Base-by-base conservation (phyloP, 176 grass and related monocot genomes). In the Leersia perrieri region DNA sequence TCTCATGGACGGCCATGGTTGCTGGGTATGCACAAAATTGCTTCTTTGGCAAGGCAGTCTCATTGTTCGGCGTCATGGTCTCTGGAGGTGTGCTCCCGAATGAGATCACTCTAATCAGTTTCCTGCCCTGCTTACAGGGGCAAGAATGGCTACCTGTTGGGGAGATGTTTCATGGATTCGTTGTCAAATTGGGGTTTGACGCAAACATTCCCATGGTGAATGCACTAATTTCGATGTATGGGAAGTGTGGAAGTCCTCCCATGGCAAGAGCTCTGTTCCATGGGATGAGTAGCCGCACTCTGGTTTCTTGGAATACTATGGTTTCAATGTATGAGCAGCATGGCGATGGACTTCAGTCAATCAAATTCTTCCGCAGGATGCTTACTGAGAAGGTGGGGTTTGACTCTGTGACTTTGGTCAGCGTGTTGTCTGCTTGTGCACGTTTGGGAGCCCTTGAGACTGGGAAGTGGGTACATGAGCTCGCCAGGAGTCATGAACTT, bases 221-320 rank as follows among this genome's bases (percentile, higher is more conserved):
- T 60, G 92, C 92, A 2, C 88, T 98, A 6, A 57, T 94, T 2
- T 83, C 92, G 27, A 89, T 98, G 95, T 94, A 98, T 12, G 83
- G 76, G 0, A 98, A 87, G 49, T 94, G 95, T 7, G 44, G 86
- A 11, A 85, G 57, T 62, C 31, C 78, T 22, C 11, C 39, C 1
- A 36, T 85, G 27, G 92, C 95, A 10, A 29, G 74, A 13, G 88
- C 41, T 40, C 9, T 98, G 70, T 91, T 98, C 36, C 55, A 94
- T 64, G 78, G 74, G 40, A 92, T 94, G 88, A 40, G n/a, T 0
- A 22, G 11, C 0, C 90, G 81, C 27, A 87, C 60, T 27, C 84
- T 91, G 42, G 86, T 87, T 80, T 92, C 92, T 12, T 98, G 95
- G 95, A 98, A 91, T 85, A 91, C 95, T 0, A 98, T 98, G 95